phyloP scores from a whole-genome alignment of 108 stramenopile species.

The Phaeodactylum tricornutum region DNA sequence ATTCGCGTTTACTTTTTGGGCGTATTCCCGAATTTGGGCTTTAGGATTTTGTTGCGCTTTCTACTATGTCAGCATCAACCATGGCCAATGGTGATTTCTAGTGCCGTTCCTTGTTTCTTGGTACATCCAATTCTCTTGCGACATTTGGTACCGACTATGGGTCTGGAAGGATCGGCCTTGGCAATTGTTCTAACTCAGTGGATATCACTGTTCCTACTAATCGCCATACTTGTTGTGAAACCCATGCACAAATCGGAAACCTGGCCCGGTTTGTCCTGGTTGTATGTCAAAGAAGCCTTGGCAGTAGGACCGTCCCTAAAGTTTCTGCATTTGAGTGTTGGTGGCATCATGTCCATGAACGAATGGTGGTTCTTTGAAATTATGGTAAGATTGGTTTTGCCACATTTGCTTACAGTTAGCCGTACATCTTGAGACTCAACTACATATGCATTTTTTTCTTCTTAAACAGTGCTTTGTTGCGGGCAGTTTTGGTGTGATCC shows the following conservation, averaged over 20 bases:
- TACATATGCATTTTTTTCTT: background rate
- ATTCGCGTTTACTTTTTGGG: constrained; percentile 25
- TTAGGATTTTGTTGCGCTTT: constrained; percentile 21
- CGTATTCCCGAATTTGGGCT: constrained; percentile 18
- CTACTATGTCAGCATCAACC: constrained; percentile 23
- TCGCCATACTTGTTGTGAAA: constrained; percentile 13
- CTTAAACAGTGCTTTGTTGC: constrained; percentile 17
- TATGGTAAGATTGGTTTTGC: constrained; percentile 13
- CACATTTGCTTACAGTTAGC: background rate
- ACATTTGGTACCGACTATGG: constrained; percentile 11
- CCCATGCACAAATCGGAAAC: constrained; percentile 15
- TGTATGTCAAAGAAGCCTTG: constrained; percentile 5
- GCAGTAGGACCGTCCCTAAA: constrained; percentile 6
- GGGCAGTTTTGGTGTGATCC: constrained; percentile 23
- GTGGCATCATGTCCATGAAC: constrained; percentile 23
- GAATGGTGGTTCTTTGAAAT: constrained; percentile 34
- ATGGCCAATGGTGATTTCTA: constrained; percentile 17
- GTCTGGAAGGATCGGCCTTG: constrained; percentile 18
- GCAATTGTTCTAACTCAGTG: constrained; percentile 28
- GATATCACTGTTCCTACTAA: constrained; percentile 1
- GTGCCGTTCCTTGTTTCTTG: constrained; percentile 13
- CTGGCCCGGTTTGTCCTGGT: constrained; percentile 19
- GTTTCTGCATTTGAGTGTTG: constrained; percentile 22
- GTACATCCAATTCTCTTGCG: constrained; percentile 28
- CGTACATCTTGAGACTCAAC: background rate